Percentiles rank a stretch among this genome's conserved stretches.
Conservation (phyloP, 1,284 basidiomycete species). For the Pseudozyma hubeiensis region DNA sequence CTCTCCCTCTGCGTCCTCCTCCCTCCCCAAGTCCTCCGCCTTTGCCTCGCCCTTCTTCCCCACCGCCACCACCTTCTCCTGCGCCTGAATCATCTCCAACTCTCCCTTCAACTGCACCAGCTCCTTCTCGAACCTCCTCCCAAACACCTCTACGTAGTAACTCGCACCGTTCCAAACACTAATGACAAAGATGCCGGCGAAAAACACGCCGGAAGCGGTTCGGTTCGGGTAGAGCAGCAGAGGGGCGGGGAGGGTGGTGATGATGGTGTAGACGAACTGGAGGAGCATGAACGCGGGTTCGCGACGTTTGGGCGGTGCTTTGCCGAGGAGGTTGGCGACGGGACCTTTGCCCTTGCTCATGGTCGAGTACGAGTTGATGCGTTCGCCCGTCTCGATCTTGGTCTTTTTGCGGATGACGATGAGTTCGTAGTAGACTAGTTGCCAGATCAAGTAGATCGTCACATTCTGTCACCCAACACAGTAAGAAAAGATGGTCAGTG, state of each 20-base stretch:
- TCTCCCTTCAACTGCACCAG: conserved; percentile 37
- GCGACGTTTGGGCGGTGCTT: conserved; percentile 42
- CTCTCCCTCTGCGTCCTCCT: not conserved
- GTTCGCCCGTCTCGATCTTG: conserved; percentile 55
- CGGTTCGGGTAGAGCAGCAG: conserved; percentile 82
- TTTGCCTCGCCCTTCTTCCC: not conserved
- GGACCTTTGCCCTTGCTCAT: conserved; percentile 59
- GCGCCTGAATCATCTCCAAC: conserved; percentile 32
- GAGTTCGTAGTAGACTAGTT: conserved; percentile 75
- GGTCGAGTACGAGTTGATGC: conserved; percentile 58
- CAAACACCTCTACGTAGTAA: conserved; percentile 73
- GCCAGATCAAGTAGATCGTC: conserved; percentile 83
- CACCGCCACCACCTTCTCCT: conserved; percentile 24
- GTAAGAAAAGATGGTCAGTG: not conserved
- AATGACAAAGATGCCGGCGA: conserved; percentile 69
- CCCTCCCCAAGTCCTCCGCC: not conserved
- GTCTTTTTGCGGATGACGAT: conserved; percentile 42
- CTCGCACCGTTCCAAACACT: conserved; percentile 54
- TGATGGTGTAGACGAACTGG: conserved; percentile 79
- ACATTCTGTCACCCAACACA: conserved; percentile 72
- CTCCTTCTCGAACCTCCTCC: conserved; percentile 57
- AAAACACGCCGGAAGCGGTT: conserved; percentile 79
- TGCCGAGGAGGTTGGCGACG: conserved; percentile 54
- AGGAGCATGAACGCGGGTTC: conserved; percentile 55
- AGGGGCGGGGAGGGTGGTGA: conserved; percentile 87